Evolutionary conservation across 2,329 filamentous ascomycete species (phyloP), one percentile per base, ranked within the genome.

Genomic region (Talaromyces pinophilus): DNA sequence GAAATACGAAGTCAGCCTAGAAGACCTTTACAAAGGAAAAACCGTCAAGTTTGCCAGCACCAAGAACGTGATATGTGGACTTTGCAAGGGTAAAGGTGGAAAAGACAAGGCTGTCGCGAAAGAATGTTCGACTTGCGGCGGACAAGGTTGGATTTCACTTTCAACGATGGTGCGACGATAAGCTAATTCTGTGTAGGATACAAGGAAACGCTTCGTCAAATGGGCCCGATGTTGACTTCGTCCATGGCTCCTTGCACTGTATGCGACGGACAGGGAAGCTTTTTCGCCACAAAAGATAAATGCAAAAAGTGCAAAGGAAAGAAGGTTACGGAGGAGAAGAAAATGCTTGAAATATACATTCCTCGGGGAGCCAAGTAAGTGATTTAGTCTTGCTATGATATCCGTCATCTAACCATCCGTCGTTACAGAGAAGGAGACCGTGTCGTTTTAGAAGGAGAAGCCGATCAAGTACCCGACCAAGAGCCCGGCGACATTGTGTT

Each of bases 251-350:
- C 89, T 42, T 99, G 95, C 79, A 89, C 90, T 73, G 89, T 90
- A 73, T 99, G 95, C 80, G 85, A 89, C 67, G 94, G 93, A 40
- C 86, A 88, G n/a, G 95, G 95, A 5, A 88, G 89, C 75, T 88
- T 93, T 75, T 96, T 89, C 82, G 94, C 94, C 79, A 92, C 97
- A 75, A 98, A 98, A 84, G 95, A 99, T 75, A 92, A 92, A 76
- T 99, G 95, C 85, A 97, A 96, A 85, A 97, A 95, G 84, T 99
- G 95, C 87, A 98, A 98, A 82, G 95, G 95, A 74, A 92, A 91
- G 79, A 87, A 92, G 69, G 93, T 92, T 15, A 88, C 88, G 54
- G 90, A 93, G 73, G 91, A 95, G 80, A 95, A 92, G 80, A 99
- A 98, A 82, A 91, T 94, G 3, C 84, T 99, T 68, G 95, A 99